Evolutionary conservation across 1,284 basidiomycete species (phyloP).

Genomic region (Ceratobasidium sp.): DNA sequence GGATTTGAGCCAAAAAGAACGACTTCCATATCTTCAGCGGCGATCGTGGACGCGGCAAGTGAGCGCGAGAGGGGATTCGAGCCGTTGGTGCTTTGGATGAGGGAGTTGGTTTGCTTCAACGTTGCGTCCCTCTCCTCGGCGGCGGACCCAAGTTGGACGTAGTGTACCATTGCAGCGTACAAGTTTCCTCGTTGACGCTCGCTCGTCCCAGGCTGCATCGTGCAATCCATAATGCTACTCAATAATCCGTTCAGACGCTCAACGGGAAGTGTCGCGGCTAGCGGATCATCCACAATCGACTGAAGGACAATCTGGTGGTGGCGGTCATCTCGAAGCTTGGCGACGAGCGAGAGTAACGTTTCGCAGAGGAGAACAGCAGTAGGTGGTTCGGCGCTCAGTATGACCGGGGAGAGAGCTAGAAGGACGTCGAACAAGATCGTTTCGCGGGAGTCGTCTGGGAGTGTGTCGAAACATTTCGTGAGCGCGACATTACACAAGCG

Average conservation of each 20-base stretch:
- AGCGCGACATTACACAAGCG: conserved; percentile 84
- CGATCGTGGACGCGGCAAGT: conserved; percentile 25
- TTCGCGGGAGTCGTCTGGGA: conserved; percentile 84
- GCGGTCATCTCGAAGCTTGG: conserved; percentile 84
- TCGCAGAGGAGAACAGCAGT: conserved; percentile 87
- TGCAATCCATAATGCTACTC: conserved; percentile 81
- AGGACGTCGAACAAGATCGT: conserved; percentile 90
- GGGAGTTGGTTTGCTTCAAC: conserved; percentile 43
- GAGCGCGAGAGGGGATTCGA: conserved; percentile 3
- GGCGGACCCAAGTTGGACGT: conserved; percentile 75
- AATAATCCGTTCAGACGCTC: conserved; percentile 85
- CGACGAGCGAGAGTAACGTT: conserved; percentile 82
- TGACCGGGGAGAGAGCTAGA: conserved; percentile 75
- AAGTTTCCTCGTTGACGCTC: conserved; percentile 95
- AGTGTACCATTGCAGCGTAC: conserved; percentile 92
- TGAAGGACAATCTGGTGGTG: conserved; percentile 75
- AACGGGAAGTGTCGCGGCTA: conserved; percentile 76
- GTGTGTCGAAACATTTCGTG: conserved; percentile 83
- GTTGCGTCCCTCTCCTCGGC: conserved; percentile 45
- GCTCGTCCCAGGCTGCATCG: conserved; percentile 82
- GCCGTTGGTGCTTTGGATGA: conserved; percentile 15
- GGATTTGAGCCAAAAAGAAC: conserved; percentile 40
- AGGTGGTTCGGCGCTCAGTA: conserved; percentile 65
- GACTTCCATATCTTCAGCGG: conserved; percentile 14
- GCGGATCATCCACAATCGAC: conserved; percentile 71